Percentiles rank a stretch among this genome's conserved stretches.
Conservation (phyloP, 177 flowering plant genomes). For the Vitis hybrid region DNA sequence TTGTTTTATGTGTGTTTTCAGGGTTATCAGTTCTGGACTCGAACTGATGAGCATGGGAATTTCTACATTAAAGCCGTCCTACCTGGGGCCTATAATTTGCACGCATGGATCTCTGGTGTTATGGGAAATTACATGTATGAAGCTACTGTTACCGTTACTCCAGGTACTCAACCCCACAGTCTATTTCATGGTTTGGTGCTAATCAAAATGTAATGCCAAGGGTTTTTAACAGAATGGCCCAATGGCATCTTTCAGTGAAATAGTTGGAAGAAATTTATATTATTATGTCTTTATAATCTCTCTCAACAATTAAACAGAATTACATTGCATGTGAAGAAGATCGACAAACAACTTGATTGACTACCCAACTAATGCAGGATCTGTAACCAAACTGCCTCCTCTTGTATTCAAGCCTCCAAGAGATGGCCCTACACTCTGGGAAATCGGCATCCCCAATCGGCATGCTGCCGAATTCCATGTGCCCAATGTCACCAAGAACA, state of each 20-base stretch:
- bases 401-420: conserved; percentile 27
- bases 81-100: conserved; percentile 29
- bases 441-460: conserved; percentile 36
- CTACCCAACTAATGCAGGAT: neutral
- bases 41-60: conserved; percentile 28
- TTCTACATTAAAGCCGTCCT: conserved; percentile 26
- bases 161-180: conserved; percentile 17
- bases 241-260: neutral
- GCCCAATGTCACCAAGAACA: conserved; percentile 1
- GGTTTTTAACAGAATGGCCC: no score
- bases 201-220: no score
- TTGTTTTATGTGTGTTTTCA: conserved; percentile 7
- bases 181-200: no score
- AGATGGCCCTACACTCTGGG: conserved; percentile 35
- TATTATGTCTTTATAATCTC: neutral
- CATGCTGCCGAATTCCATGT: conserved; percentile 29
- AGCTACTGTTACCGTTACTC: conserved; percentile 10
- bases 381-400: neutral
- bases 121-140: conserved; percentile 34
- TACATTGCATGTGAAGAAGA: no score
- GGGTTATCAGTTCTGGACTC: conserved; percentile 47
- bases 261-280: neutral
- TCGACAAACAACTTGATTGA: no score
- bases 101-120: conserved; percentile 38
- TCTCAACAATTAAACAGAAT: neutral